Base-by-base conservation (phyloP, 2,329 filamentous ascomycete genomes). In the Fusarium albosuccineum region DNA sequence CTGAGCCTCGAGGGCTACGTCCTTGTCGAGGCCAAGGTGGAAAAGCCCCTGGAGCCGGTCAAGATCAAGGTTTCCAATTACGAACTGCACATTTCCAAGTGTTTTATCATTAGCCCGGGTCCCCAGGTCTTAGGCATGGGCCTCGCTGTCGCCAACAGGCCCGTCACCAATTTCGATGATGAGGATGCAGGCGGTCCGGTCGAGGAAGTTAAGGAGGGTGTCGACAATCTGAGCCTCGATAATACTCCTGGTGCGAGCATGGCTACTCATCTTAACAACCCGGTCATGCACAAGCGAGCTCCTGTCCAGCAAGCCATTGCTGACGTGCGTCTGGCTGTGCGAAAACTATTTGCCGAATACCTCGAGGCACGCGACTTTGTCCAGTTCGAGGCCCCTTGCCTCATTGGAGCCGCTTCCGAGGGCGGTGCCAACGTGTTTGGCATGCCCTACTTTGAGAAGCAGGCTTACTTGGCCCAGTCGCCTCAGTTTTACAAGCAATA, bases 371-470 rank as follows among this genome's bases (percentile, higher is more conserved):
- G 87, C 62, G 87, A 89, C 55, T 97, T 97, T 78, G 89, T 91
- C 67, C 88, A 92, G 78, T 94, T 97, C 74, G 93, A 97, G 78
- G 92, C 94, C 2, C 94, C 96, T 9, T 95, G 94, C 78, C 85
- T 99, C 42, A 92, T 97, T 57, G 94, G 91, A 50, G 92, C 95
- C 13, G 92, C 96, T 5, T 96, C 93, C 5, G 96, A 99, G 82
- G 95, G 96, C 73, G 96, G 96, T 68, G 90, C 90, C 70, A 97
- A 95, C 76, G 95, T 98, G 40, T 98, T 99, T 79, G 86, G 91
- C 72, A 84, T 98, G 71, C 90, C 91, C 42, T 98, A 98, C 82
- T 98, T 98, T 78, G 92, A 91, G 70, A 88, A 91, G 75, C 88
- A 91, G 68, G 95, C 93, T 1, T 96, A 84, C 77, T 84, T 96